A percentile compares a stretch with the other conserved stretches of the same genome.
Conservation (phyloP, 148 eudicot species). For the Simmondsia chinensis region DNA sequence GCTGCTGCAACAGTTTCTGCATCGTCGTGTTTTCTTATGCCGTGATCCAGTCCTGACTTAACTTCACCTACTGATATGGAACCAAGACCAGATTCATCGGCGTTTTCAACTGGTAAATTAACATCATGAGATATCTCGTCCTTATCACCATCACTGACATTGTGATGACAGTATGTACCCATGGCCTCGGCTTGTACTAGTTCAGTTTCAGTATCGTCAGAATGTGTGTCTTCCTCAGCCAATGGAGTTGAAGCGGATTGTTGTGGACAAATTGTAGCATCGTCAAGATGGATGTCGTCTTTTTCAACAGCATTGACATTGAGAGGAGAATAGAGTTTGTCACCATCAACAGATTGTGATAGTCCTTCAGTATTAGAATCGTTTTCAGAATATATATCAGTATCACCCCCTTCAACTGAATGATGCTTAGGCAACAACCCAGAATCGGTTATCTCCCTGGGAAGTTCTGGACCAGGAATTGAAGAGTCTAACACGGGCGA, state of each 20-base stretch:
- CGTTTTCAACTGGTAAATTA: slow-evolving; percentile 2
- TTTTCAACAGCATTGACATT: background rate
- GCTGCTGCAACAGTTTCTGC: slow-evolving; percentile 10
- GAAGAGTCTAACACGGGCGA: background rate
- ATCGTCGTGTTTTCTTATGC: slow-evolving; percentile 5
- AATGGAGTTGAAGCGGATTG: slow-evolving; percentile 12
- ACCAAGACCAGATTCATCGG: background rate
- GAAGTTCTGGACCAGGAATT: slow-evolving; percentile 1
- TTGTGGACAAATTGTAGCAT: slow-evolving; percentile 1
- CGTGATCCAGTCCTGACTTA: slow-evolving; percentile 4
- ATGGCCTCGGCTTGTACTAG: slow-evolving; percentile 10
- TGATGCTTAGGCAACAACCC: background rate
- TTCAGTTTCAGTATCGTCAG: slow-evolving; percentile 16
- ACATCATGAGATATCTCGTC: background rate
- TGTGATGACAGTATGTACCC: slow-evolving; percentile 4
- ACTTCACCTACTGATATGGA: slow-evolving; percentile 1
- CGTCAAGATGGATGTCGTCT: slow-evolving; percentile 11
- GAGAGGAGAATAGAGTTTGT: background rate
- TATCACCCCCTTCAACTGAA: background rate
- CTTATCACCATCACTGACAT: slow-evolving; percentile 1
- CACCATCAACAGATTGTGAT: slow-evolving; percentile 1
- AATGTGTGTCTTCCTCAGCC: slow-evolving; percentile 8
- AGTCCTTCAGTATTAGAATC: background rate
- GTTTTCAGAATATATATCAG: background rate
- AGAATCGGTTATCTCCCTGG: slow-evolving; percentile 5